A percentile compares a stretch with the other conserved stretches of the same genome.
Conservation (phyloP, 2,329 filamentous ascomycete species). For the Fusarium penzigii region DNA sequence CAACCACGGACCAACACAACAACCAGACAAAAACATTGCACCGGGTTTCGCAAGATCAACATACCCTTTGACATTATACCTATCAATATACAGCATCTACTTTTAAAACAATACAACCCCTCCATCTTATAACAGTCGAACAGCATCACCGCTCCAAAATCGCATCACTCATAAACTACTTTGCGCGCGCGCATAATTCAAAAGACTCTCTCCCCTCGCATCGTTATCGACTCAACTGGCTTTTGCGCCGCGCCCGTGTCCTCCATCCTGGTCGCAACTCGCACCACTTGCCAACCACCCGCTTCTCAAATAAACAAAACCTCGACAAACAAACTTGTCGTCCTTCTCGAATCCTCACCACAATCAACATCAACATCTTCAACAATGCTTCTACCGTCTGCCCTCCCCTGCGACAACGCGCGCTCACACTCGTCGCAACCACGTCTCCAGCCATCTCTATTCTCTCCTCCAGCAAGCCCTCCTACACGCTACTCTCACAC, state of each 20-base stretch:
- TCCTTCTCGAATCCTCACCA: background rate
- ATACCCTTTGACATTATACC: constrained; percentile 10
- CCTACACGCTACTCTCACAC: constrained; percentile 47
- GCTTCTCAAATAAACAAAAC: constrained; percentile 12
- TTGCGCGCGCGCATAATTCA: constrained; percentile 3
- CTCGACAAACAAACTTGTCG: constrained; percentile 1
- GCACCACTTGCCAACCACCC: constrained; percentile 25
- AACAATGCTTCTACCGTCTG: constrained; percentile 61
- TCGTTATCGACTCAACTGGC: constrained; percentile 1
- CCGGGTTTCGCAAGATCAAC: too few species aligned
- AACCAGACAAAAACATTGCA: too few species aligned
- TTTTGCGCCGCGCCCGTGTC: constrained; percentile 21
- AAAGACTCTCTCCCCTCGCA: constrained; percentile 2
- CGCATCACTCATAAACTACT: background rate
- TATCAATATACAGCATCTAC: constrained; percentile 4
- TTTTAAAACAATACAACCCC: constrained; percentile 5
- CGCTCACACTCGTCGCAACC: constrained; percentile 41
- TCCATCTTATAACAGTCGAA: background rate
- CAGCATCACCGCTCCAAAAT: background rate
- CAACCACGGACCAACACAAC: constrained; percentile 21
- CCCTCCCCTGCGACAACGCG: constrained; percentile 58
- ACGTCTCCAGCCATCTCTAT: constrained; percentile 53
- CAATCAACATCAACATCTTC: constrained; percentile 4
- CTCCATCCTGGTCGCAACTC: constrained; percentile 22
- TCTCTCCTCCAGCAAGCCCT: constrained; percentile 61